Evolutionary conservation across 768 basidiomycete species (phyloP).

Genomic region (Favolaschia claudopus): DNA sequence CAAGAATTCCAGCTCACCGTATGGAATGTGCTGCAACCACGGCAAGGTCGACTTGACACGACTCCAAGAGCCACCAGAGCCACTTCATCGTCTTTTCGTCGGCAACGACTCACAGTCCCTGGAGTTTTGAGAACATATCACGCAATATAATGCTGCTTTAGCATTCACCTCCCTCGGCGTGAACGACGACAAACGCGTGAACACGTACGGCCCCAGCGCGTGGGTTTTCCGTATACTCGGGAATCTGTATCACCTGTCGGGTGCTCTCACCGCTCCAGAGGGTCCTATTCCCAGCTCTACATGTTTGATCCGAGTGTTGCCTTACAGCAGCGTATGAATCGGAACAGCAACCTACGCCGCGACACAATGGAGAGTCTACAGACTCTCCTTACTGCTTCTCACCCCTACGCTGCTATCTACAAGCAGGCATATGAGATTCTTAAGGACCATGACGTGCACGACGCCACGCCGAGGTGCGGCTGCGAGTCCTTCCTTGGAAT

Average conservation of each 20-base stretch:
- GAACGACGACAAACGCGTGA: neutral
- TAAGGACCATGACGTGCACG: neutral
- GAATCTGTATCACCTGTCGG: no score
- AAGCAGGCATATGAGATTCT: neutral
- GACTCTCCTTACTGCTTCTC: neutral
- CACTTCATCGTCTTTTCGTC: neutral
- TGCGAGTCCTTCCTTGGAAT: neutral
- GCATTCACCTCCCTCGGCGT: neutral
- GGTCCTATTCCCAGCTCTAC: no score
- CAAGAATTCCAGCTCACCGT: slow-evolving; percentile 40
- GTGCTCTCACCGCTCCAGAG: no score
- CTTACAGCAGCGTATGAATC: no score
- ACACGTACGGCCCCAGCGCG: neutral
- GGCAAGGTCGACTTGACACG: neutral
- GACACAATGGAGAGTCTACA: neutral
- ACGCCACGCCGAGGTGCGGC: slow-evolving; percentile 21
- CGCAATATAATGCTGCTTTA: slow-evolving; percentile 16
- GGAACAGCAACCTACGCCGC: neutral
- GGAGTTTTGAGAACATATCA: slow-evolving; percentile 21
- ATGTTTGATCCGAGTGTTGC: no score
- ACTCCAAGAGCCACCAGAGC: neutral
- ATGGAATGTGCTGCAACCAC: slow-evolving; percentile 34
- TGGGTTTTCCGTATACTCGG: no score
- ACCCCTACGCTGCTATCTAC: neutral
- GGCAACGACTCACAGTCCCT: neutral